Evolutionary conservation across 2,329 filamentous ascomycete species (phyloP).

Genomic region (Fusarium praegraminearum): DNA sequence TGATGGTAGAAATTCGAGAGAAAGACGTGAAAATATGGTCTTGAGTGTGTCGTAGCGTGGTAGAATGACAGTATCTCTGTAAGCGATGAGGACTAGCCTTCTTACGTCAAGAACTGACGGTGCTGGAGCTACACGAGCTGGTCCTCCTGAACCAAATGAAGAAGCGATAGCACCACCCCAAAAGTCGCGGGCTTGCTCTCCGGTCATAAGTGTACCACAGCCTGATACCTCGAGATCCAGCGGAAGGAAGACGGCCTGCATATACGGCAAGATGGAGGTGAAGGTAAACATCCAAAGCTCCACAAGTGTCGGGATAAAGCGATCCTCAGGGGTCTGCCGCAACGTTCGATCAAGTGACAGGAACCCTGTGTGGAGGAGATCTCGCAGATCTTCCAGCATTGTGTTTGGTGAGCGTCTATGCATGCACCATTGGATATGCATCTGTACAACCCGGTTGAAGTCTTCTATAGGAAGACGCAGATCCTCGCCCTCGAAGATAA

Average conservation of each 20-base stretch:
- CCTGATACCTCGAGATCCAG: constrained; percentile 94
- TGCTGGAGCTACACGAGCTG: constrained; percentile 60
- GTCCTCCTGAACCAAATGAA: constrained; percentile 48
- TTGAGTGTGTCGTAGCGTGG: constrained; percentile 90
- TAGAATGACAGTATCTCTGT: constrained; percentile 88
- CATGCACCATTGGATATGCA: constrained; percentile 83
- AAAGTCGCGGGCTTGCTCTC: constrained; percentile 86
- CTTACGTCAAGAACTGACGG: constrained; percentile 80
- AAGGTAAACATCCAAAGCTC: constrained; percentile 96
- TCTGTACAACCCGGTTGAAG: constrained; percentile 81
- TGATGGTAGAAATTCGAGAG: constrained; percentile 78
- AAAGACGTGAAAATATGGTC: constrained; percentile 88
- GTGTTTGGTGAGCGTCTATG: constrained; percentile 77
- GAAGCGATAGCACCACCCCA: constrained; percentile 78
- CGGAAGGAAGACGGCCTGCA: constrained; percentile 94
- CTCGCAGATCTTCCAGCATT: constrained; percentile 80
- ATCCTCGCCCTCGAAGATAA: constrained; percentile 85
- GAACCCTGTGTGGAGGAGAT: constrained; percentile 85
- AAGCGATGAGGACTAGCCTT: constrained; percentile 87
- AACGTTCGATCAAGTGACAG: constrained; percentile 86
- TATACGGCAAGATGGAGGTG: constrained; percentile 88
- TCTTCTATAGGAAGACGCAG: constrained; percentile 84
- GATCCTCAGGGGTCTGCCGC: constrained; percentile 82
- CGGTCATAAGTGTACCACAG: constrained; percentile 79
- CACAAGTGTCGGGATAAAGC: constrained; percentile 88